phyloP scores from a whole-genome alignment of 495 filamentous ascomycete genomes.

The Penicillium lagena region DNA sequence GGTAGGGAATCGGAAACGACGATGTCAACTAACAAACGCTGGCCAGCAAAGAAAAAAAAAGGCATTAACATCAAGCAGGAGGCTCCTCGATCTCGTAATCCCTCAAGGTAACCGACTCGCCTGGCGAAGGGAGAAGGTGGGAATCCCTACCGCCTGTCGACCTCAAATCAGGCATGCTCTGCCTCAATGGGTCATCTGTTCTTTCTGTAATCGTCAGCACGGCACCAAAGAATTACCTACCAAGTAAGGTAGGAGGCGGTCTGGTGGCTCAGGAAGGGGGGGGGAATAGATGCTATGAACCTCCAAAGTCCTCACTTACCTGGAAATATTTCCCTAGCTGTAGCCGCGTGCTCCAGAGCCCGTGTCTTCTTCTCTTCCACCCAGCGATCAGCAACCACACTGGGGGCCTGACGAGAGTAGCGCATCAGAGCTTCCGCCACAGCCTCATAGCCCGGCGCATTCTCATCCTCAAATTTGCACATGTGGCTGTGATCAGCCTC shows the following conservation, averaged over 20 bases:
- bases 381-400: conserved; percentile 56
- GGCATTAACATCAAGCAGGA: conserved; percentile 7
- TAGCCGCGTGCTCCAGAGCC: conserved; percentile 29
- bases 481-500: conserved; percentile 81
- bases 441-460: conserved; percentile 66
- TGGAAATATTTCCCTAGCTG: conserved; percentile 31
- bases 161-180: conserved; percentile 17
- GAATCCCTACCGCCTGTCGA: conserved; percentile 20
- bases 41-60: conserved; percentile 4
- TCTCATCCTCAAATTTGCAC: conserved; percentile 75
- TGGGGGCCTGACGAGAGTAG: conserved; percentile 56
- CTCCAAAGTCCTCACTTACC: conserved; percentile 6
- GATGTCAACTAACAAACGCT: not conserved
- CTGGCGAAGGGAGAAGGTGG: conserved; percentile 20
- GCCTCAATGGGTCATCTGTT: conserved; percentile 9
- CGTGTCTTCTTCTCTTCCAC: conserved; percentile 53
- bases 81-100: conserved; percentile 39
- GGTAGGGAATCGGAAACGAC: no score
- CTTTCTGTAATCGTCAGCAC: conserved; percentile 11
- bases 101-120: conserved; percentile 23
- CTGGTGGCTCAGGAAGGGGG: no score
- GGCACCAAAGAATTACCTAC: no score
- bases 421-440: conserved; percentile 65
- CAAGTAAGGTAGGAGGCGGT: no score
- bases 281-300: no score